A percentile compares a stretch with the other conserved stretches of the same genome.
phyloP scores from a whole-genome alignment of 2,329 filamentous ascomycete genomes.

The Nothophaeocryptopus gaeumannii region DNA sequence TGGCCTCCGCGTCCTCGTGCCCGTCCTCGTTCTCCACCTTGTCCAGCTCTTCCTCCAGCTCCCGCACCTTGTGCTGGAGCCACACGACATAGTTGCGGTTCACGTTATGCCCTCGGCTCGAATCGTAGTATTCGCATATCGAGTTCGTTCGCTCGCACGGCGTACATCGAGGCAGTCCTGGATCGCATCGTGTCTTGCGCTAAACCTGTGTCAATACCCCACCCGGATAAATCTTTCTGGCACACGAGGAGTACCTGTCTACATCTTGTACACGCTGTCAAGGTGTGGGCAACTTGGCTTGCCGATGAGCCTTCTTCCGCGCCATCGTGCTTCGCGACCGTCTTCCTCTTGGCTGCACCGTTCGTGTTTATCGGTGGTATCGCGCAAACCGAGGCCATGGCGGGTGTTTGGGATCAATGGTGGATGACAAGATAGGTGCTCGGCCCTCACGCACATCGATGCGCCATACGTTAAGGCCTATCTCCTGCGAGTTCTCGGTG shows the following conservation, averaged over 20 bases:
- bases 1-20: slow-evolving; percentile 71
- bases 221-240: background rate
- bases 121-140: slow-evolving; percentile 92
- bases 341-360: slow-evolving; percentile 13
- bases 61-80: slow-evolving; percentile 80
- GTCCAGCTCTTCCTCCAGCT: slow-evolving; percentile 76
- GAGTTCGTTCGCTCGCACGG: slow-evolving; percentile 91
- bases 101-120: slow-evolving; percentile 78
- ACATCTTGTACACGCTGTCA: slow-evolving; percentile 77
- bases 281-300: slow-evolving; percentile 68
- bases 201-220: slow-evolving; percentile 39
- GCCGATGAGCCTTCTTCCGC: slow-evolving; percentile 40
- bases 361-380: slow-evolving; percentile 13
- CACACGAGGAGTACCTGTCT: slow-evolving; percentile 58
- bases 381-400: slow-evolving; percentile 10
- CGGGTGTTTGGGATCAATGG: too few species aligned
- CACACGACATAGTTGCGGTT: slow-evolving; percentile 89
- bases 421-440: too few species aligned
- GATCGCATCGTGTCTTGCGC: slow-evolving; percentile 96
- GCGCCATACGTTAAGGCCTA: too few species aligned
- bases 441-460: too few species aligned
- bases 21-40: slow-evolving; percentile 75
- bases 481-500: too few species aligned
- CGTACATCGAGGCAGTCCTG: slow-evolving; percentile 82
- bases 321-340: slow-evolving; percentile 30